Evolutionary conservation across 257 asterid species (phyloP).

Genomic region (Jacaranda mimosifolia): DNA sequence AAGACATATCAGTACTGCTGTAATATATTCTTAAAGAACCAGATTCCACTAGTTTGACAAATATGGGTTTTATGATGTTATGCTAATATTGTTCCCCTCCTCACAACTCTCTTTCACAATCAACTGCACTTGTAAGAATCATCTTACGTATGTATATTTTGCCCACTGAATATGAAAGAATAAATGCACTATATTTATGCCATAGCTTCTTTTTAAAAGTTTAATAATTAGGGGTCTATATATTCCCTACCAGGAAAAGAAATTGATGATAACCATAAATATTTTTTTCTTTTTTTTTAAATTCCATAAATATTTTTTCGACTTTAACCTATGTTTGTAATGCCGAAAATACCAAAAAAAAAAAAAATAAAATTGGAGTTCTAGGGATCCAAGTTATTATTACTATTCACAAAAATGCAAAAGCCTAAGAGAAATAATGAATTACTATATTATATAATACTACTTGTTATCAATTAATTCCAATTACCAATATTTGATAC

Average conservation of each 20-base stretch:
- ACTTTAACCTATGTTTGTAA: not conserved
- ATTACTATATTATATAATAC: no score
- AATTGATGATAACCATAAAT: not conserved
- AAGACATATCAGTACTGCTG: not conserved
- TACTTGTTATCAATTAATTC: no score
- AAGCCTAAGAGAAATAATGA: no score
- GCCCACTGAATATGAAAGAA: constrained; percentile 15
- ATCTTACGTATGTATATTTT: not conserved
- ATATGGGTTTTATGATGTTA: not conserved
- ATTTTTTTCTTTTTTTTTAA: no score
- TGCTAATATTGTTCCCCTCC: not conserved
- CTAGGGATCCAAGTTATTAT: no score
- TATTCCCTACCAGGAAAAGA: constrained; percentile 17
- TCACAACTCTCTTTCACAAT: not conserved
- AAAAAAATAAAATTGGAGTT: no score
- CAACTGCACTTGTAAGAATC: constrained; percentile 18
- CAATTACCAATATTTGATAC: no score
- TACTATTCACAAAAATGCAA: no score
- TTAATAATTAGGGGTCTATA: constrained; percentile 20
- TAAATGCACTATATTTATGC: constrained; percentile 12
- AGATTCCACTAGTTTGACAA: not conserved
- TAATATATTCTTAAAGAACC: constrained; percentile 6
- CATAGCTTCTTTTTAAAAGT: constrained; percentile 7
- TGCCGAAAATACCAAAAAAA: not conserved
- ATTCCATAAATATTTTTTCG: not conserved